A percentile compares a stretch with the other conserved stretches of the same genome.
phyloP scores from a whole-genome alignment of 768 basidiomycete genomes.

The Rhodotorula diobovata region DNA sequence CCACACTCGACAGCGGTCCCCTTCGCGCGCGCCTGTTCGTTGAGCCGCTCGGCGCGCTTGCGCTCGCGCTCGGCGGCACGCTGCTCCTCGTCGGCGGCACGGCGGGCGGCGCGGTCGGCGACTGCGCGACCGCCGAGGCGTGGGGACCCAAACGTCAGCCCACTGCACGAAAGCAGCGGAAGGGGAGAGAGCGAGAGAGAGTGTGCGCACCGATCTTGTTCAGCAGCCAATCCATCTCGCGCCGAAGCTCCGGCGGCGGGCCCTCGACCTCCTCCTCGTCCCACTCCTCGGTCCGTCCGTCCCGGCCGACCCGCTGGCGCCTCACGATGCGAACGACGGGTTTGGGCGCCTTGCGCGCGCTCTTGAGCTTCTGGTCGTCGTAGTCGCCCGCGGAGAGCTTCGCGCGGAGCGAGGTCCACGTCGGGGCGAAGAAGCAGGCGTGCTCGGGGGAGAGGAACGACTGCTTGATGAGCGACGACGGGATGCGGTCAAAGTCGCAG shows the following conservation, averaged over 20 bases:
- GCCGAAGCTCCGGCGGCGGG: conserved; percentile 3
- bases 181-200: not conserved
- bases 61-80: not conserved
- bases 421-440: conserved; percentile 17
- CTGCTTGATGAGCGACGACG: conserved; percentile 17
- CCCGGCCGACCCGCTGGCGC: too few species aligned
- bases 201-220: conserved; percentile 1
- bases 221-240: conserved; percentile 23
- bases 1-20: conserved; percentile 37
- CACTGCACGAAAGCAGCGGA: not conserved
- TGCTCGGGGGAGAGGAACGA: not conserved
- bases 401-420: conserved; percentile 3
- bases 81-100: not conserved
- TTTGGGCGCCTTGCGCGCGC: conserved; percentile 10
- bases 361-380: conserved; percentile 16
- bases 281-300: not conserved
- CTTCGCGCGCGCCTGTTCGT: not conserved
- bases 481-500: conserved; percentile 24
- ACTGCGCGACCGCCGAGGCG: not conserved
- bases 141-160: not conserved
- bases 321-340: not conserved
- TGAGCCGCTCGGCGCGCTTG: not conserved
- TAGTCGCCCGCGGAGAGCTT: not conserved
- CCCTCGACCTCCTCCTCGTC: conserved; percentile 4
- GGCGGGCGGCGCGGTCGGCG: not conserved